phyloP scores from a whole-genome alignment of 345 rosid genomes.

The Arabidopsis thaliana region DNA sequence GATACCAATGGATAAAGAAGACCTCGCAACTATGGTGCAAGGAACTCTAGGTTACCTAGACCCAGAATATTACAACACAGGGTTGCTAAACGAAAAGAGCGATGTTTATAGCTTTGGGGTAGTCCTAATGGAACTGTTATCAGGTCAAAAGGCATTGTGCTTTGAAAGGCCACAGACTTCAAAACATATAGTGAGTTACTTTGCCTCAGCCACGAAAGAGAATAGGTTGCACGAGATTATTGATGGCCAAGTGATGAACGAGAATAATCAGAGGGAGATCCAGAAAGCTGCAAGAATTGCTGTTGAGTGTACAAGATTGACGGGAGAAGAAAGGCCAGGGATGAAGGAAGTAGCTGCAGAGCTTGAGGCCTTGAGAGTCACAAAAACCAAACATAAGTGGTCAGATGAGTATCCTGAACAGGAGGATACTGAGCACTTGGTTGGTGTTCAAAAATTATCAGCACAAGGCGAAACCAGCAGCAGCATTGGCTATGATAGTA shows the following conservation, averaged over 20 bases:
- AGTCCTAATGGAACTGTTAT: conserved; percentile 47
- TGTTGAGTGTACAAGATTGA: conserved; percentile 34
- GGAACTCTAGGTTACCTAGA: conserved; percentile 54
- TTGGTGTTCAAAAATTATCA: neutral
- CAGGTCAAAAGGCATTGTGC: conserved; percentile 35
- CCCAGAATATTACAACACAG: conserved; percentile 48
- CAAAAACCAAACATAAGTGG: conserved; percentile 21
- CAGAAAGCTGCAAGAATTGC: conserved; percentile 37
- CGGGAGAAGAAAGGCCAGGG: conserved; percentile 41
- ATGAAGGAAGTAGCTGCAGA: conserved; percentile 52
- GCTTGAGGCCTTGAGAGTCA: conserved; percentile 34
- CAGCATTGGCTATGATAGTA: conserved; percentile 28
- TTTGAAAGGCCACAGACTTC: conserved; percentile 25
- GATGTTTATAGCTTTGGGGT: conserved; percentile 60
- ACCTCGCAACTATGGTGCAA: conserved; percentile 50
- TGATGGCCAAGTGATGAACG: conserved; percentile 24
- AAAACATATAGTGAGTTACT: conserved; percentile 41
- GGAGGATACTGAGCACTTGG: conserved; percentile 26
- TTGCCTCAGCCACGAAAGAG: conserved; percentile 33
- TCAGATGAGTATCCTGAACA: neutral
- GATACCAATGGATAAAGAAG: conserved; percentile 43
- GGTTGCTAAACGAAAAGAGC: conserved; percentile 45
- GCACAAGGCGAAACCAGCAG: neutral
- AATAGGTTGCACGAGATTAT: conserved; percentile 29
- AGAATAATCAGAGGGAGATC: conserved; percentile 25